These are phyloP conservation scores for Blastocystis sp. DNA, from an alignment of 352 stramenopile genomes.

Conservation along the genomic window DNA sequence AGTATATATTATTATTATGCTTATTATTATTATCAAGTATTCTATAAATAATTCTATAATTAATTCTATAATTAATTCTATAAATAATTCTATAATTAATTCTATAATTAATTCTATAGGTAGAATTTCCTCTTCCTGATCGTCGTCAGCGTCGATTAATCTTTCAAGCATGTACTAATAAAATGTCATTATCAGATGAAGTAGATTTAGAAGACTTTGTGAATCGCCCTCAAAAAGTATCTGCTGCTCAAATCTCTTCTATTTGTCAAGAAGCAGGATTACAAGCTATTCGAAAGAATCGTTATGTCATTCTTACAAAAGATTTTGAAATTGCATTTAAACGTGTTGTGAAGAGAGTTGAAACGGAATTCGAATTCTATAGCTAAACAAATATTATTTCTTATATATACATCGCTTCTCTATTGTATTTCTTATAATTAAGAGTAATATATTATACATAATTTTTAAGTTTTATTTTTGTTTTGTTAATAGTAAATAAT, in stretches of 20 bases:
- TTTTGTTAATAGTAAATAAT: too few relatives aligned
- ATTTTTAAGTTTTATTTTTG: too few relatives aligned
- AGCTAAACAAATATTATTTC: constrained; percentile 46
- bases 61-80: too few relatives aligned
- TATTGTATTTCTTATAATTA: too few relatives aligned
- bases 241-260: constrained; percentile 80
- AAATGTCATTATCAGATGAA: constrained; percentile 97
- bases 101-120: too few relatives aligned
- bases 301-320: constrained; percentile 96
- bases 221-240: constrained; percentile 97
- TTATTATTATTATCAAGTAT: too few relatives aligned
- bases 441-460: too few relatives aligned
- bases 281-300: constrained; percentile 94
- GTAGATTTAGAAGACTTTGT: constrained; percentile 99
- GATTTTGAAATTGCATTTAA: constrained; percentile 99
- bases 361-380: constrained; percentile 97
- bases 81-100: neutral
- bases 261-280: constrained; percentile 96
- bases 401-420: too few relatives aligned
- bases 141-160: constrained; percentile 97
- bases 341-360: constrained; percentile 89
- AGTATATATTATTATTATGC: too few relatives aligned
- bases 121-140: constrained; percentile 96
- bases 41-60: too few relatives aligned
- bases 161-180: constrained; percentile 92